A percentile compares a stretch with the other conserved stretches of the same genome.
phyloP scores from a whole-genome alignment of 768 basidiomycete genomes.

The Lactifluus rugatus region DNA sequence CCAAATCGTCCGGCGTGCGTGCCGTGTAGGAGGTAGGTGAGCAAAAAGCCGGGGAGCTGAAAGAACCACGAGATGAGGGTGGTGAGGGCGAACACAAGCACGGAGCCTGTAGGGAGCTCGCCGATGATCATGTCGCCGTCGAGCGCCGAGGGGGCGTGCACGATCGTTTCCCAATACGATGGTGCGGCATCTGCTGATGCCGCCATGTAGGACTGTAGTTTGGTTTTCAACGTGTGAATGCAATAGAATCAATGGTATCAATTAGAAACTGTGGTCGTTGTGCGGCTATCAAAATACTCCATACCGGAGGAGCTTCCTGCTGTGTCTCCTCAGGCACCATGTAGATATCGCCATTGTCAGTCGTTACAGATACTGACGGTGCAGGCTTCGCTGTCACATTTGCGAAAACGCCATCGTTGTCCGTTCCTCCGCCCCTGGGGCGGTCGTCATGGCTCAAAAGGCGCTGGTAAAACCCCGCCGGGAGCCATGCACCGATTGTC shows the following conservation, averaged over 20 bases:
- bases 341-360: constrained; percentile 46
- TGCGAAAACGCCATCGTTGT: constrained; percentile 92
- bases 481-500: constrained; percentile 51
- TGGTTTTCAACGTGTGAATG: background rate
- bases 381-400: constrained; percentile 88
- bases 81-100: constrained; percentile 65
- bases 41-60: constrained; percentile 88
- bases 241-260: background rate
- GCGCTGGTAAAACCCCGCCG: constrained; percentile 47
- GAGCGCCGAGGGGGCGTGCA: constrained; percentile 61
- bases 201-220: constrained; percentile 63
- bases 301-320: constrained; percentile 78
- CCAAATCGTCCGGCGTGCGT: constrained; percentile 92
- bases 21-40: constrained; percentile 88
- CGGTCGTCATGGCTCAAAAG: constrained; percentile 34
- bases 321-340: constrained; percentile 73
- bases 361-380: constrained; percentile 34
- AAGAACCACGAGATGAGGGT: constrained; percentile 88
- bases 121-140: constrained; percentile 78
- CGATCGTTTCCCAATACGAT: constrained; percentile 94
- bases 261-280: background rate
- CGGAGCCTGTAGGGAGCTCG: constrained; percentile 77
- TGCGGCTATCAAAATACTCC: constrained; percentile 23
- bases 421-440: constrained; percentile 51
- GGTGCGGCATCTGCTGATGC: constrained; percentile 89